Evolutionary conservation across 352 stramenopile genomes (phyloP), one percentile per base, ranked within the genome.

Genomic region (Nannochloropsis limnetica): DNA sequence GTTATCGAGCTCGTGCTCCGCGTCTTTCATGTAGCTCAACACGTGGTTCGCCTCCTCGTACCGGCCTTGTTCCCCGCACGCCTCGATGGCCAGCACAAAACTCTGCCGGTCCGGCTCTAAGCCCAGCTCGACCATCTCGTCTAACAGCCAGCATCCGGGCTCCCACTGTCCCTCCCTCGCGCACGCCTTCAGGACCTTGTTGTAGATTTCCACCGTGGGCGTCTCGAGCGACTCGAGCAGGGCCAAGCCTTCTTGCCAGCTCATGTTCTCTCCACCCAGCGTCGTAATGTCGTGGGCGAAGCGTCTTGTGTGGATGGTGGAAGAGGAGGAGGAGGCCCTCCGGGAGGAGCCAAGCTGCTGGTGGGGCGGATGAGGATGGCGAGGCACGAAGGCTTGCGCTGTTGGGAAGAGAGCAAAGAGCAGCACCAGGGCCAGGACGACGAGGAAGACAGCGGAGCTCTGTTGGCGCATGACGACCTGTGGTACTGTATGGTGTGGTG

Each of bases 1-100:
- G n/a, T 74, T 29, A 15, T 74, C 61, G 2, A 74, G 61, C 61
- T 74, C n/a, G 61, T 74, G 61, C 61, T 74, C 61, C n/a, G 61
- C 61, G n/a, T 74, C 61, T 29, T 74, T 74, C 61, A 74, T 74
- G 61, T 74, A 74, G 11, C 61, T 74, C 61, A 74, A 74, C 61
- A 74, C 61, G 61, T 74, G 61, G 61, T 74, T 74, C 8, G 61
- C 61, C 61, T 74, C 61, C 61, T 74, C 61, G 25, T 74, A 74
- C n/a, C 61, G 61, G 61, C 61, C 61, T 29, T 74, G 61, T 1
- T 25, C 25, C n/a, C 61, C 61, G 22, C 61, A 74, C n/a, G 61
- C 61, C 61, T 74, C 61, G n/a, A 74, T 74, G 20, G 61, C 61
- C 5, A 29, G 11, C n/a, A 74, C 61, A 74, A 74, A 74, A 74